A percentile compares a stretch with the other conserved stretches of the same genome.
Conservation (phyloP, 148 eudicot species). For the Chenopodium quinoa region DNA sequence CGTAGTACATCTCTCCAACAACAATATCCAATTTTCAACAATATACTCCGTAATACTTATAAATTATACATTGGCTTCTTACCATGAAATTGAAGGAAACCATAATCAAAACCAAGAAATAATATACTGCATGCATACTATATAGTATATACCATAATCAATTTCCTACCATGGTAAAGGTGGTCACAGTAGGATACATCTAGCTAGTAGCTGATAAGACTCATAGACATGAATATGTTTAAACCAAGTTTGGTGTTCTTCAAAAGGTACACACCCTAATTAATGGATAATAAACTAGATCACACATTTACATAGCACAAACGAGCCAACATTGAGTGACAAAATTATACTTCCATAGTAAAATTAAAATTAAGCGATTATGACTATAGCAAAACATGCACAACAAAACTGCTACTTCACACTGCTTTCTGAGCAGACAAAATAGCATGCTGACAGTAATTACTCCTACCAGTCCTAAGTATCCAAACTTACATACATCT, state of each 20-base stretch:
- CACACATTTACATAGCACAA: too few species aligned
- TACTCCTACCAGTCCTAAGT: too few species aligned
- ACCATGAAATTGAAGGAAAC: too few species aligned
- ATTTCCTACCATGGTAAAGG: not conserved
- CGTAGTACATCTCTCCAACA: too few species aligned
- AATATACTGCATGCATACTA: not conserved
- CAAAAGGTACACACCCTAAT: not conserved
- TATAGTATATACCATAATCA: not conserved
- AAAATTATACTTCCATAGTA: too few species aligned
- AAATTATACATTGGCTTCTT: too few species aligned
- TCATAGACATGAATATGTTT: not conserved
- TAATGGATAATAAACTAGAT: not conserved
- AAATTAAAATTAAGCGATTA: too few species aligned
- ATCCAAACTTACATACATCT: not conserved
- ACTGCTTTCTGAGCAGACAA: not conserved
- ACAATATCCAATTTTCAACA: too few species aligned
- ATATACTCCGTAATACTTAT: too few species aligned
- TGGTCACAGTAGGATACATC: not conserved
- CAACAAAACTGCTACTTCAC: not conserved
- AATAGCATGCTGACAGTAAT: too few species aligned
- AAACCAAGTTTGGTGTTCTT: slow-evolving; percentile 1
- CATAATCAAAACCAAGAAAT: too few species aligned
- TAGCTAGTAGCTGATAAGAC: not conserved
- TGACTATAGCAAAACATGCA: not conserved
- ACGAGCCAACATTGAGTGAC: too few species aligned